Evolutionary conservation across 768 basidiomycete genomes (phyloP).

Genomic region (Cyathus striatus): DNA sequence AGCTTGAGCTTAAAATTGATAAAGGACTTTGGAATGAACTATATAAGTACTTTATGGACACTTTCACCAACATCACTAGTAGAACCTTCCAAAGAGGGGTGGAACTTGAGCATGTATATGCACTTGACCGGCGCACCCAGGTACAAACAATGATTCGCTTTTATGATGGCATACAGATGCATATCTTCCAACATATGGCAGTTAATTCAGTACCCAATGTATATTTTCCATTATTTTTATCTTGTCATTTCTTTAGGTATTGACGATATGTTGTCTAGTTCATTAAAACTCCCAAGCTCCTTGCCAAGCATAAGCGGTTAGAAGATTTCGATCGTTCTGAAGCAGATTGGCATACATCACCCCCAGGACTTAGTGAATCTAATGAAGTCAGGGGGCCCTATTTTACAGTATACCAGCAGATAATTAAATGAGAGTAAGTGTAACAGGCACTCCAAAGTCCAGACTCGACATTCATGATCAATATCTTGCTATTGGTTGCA

Average conservation of each 20-base stretch:
- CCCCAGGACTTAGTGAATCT: constrained; percentile 58
- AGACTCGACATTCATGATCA: too few species aligned
- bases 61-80: constrained; percentile 72
- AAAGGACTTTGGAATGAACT: constrained; percentile 94
- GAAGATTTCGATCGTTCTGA: constrained; percentile 71
- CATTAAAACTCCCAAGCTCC: constrained; percentile 81
- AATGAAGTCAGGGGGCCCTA: constrained; percentile 84
- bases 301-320: constrained; percentile 72
- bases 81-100: constrained; percentile 76
- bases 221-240: constrained; percentile 11
- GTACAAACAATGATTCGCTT: constrained; percentile 88
- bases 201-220: constrained; percentile 99
- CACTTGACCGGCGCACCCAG: constrained; percentile 94
- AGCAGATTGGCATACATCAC: constrained; percentile 57
- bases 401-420: constrained; percentile 79
- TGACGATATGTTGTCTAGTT: constrained; percentile 46
- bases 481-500: too few species aligned
- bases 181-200: constrained; percentile 96
- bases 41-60: constrained; percentile 87
- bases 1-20: constrained; percentile 96
- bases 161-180: constrained; percentile 94
- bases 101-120: constrained; percentile 73
- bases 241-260: neutral
- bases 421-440: constrained; percentile 61
- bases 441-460: too few species aligned